A percentile compares a stretch with the other conserved stretches of the same genome.
phyloP scores from a whole-genome alignment of 208 protist species.

The Phytomonas sp. region DNA sequence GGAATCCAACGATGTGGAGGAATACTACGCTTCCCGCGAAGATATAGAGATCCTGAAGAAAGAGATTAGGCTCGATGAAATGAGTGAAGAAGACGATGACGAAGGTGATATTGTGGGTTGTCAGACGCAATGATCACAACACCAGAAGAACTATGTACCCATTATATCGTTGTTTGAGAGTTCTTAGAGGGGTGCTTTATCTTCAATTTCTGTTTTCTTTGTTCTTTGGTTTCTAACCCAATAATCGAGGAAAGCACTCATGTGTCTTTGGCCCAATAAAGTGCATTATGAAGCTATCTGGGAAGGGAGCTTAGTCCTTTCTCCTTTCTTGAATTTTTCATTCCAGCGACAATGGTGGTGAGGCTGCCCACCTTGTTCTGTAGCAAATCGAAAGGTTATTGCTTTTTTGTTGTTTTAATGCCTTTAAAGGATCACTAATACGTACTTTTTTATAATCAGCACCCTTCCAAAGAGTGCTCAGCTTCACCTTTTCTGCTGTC shows the following conservation, averaged over 20 bases:
- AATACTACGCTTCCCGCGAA: conserved; percentile 47
- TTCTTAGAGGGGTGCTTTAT: background rate
- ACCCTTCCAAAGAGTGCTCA: background rate
- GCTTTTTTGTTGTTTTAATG: background rate
- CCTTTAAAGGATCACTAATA: background rate
- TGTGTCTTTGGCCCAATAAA: background rate
- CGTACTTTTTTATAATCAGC: background rate
- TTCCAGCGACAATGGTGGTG: no score
- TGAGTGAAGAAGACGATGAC: conserved; percentile 27
- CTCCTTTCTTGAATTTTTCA: no score
- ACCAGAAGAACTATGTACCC: background rate
- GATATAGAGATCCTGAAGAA: conserved; percentile 24
- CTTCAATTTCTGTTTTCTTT: background rate
- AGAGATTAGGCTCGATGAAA: conserved; percentile 13
- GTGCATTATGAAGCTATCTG: background rate
- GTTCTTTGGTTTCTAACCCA: background rate
- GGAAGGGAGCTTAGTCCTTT: no score
- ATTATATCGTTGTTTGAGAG: background rate
- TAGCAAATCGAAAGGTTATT: background rate
- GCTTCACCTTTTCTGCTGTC: background rate
- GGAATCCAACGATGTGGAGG: conserved; percentile 20
- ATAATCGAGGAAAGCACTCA: background rate
- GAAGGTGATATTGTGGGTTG: conserved; percentile 30
- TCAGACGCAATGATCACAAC: conserved; percentile 31
- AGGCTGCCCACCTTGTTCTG: background rate